Conservation (phyloP, 1,284 basidiomycete species). For the Moesziomyces sp. region DNA sequence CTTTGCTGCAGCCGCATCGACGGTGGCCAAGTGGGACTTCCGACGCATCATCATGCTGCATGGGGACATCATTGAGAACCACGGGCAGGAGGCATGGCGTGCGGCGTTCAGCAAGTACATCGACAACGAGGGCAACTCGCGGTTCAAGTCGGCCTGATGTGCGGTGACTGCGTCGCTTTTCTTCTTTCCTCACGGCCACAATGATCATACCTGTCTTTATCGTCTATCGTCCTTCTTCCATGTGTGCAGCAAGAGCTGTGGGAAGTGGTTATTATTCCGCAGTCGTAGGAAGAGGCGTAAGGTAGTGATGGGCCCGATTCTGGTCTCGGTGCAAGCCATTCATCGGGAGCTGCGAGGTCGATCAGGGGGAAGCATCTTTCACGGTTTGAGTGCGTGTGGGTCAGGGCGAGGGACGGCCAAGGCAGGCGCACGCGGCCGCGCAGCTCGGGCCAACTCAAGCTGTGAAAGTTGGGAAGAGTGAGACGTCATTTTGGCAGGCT, state of each 20-base stretch:
- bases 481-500: not conserved
- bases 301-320: not conserved
- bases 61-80: constrained; percentile 85
- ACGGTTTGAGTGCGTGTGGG: not conserved
- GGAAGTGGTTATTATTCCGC: too few relatives aligned
- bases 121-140: constrained; percentile 45
- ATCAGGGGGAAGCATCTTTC: not conserved
- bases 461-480: constrained; percentile 1
- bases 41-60: constrained; percentile 91
- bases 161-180: not conserved
- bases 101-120: constrained; percentile 49
- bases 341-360: not conserved
- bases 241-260: too few relatives aligned
- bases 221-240: not conserved
- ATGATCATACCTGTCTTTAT: too few relatives aligned
- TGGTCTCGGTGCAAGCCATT: too few relatives aligned
- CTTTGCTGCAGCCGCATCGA: constrained; percentile 72
- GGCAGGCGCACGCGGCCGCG: not conserved
- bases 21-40: constrained; percentile 84
- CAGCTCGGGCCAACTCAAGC: constrained; percentile 17
- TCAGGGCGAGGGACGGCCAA: not conserved
- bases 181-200: too few relatives aligned
- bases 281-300: too few relatives aligned
- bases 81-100: constrained; percentile 78
- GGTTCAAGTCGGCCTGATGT: constrained; percentile 31